phyloP scores from a whole-genome alignment of 1,284 basidiomycete species.

The Cutaneotrichosporon sp. region DNA sequence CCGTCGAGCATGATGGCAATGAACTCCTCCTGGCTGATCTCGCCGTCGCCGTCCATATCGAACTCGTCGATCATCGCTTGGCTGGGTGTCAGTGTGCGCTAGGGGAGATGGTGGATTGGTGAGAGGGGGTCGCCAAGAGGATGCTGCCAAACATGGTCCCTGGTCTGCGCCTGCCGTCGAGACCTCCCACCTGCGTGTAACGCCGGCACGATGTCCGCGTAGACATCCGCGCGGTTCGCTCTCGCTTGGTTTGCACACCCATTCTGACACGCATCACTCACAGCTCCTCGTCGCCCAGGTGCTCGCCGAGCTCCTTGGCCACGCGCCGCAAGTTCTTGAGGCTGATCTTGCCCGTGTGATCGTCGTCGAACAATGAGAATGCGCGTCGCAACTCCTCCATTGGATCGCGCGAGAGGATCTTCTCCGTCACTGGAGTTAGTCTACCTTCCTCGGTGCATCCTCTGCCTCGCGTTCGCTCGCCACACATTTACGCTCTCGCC shows the following conservation, averaged over 20 bases:
- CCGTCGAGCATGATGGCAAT: conserved; percentile 93
- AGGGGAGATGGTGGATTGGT: neutral
- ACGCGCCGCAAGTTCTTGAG: conserved; percentile 86
- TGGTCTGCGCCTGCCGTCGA: no score
- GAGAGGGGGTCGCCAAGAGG: no score
- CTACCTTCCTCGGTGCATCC: neutral
- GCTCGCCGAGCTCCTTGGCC: conserved; percentile 94
- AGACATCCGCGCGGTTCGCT: no score
- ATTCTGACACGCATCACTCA: conserved; percentile 55
- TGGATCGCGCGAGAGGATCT: conserved; percentile 87
- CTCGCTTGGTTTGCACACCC: no score
- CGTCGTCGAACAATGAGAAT: conserved; percentile 95
- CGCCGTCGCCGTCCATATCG: conserved; percentile 96
- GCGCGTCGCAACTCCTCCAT: conserved; percentile 94
- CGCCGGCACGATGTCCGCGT: no score
- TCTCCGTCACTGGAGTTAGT: conserved; percentile 72
- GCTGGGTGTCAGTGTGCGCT: conserved; percentile 51
- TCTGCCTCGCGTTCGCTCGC: no score
- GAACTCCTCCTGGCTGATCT: conserved; percentile 68
- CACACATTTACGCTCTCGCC: no score
- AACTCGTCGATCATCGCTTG: conserved; percentile 99
- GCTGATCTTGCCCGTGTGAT: conserved; percentile 89
- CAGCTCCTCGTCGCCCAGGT: conserved; percentile 94
- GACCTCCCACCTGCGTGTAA: no score
- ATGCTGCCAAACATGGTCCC: no score